Percentiles rank a stretch among this genome's conserved stretches.
Evolutionary conservation across 441 rosid genomes (phyloP).

Genomic region (Populus hybrid): DNA sequence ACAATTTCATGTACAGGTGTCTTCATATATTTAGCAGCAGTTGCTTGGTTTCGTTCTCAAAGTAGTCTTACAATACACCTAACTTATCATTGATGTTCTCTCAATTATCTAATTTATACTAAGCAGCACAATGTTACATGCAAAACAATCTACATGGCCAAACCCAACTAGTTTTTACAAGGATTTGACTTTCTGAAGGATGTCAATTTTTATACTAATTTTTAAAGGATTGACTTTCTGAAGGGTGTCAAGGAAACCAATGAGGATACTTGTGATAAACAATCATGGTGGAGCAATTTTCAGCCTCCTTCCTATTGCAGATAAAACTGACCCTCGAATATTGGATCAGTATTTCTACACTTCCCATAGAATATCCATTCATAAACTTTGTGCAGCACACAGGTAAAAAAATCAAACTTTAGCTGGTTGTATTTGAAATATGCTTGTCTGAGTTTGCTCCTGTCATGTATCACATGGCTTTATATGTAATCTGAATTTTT

Average conservation of each 20-base stretch:
- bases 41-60: neutral
- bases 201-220: neutral
- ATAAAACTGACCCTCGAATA: constrained; percentile 59
- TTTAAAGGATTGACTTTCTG: constrained; percentile 23
- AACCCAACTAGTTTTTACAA: neutral
- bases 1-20: neutral
- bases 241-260: constrained; percentile 73
- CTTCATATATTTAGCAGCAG: neutral
- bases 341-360: constrained; percentile 81
- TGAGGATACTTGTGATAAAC: constrained; percentile 83
- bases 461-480: neutral
- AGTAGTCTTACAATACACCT: constrained; percentile 7
- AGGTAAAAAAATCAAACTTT: constrained; percentile 52
- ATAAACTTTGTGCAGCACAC: constrained; percentile 73
- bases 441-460: neutral
- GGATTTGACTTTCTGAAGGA: neutral
- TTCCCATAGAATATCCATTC: constrained; percentile 76
- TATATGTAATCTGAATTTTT: neutral
- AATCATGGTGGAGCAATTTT: constrained; percentile 98
- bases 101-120: neutral
- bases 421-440: constrained; percentile 12
- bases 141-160: neutral
- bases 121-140: neutral
- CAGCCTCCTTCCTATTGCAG: constrained; percentile 93
- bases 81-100: neutral